Conservation (phyloP, 2,329 filamentous ascomycete genomes). For the Amesomyces nigricolor region DNA sequence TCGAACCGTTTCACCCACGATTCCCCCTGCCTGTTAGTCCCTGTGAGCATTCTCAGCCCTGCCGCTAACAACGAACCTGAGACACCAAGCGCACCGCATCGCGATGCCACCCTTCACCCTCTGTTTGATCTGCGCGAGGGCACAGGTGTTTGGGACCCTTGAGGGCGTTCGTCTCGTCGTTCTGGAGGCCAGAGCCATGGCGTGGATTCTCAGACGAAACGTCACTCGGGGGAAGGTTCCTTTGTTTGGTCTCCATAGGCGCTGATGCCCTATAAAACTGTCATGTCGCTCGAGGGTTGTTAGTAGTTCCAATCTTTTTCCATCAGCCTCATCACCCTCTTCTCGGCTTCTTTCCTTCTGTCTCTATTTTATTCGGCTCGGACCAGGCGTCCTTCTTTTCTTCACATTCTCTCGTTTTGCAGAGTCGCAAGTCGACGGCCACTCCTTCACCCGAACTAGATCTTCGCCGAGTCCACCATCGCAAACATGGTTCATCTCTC, state of each 20-base stretch:
- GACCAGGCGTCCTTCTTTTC: constrained; percentile 21
- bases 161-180: not conserved
- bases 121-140: constrained; percentile 10
- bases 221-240: not conserved
- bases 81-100: constrained; percentile 15
- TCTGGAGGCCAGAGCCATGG: not conserved
- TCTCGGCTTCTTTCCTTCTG: not conserved
- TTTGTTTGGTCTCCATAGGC: not conserved
- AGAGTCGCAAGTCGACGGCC: constrained; percentile 14
- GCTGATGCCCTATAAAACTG: not conserved
- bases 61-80: constrained; percentile 16
- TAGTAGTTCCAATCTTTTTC: not conserved
- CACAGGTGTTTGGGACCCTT: not conserved
- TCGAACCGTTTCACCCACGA: not conserved
- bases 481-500: constrained; percentile 25
- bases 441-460: not conserved
- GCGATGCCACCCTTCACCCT: not conserved
- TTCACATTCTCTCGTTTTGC: not conserved
- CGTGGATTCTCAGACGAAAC: not conserved
- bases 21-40: constrained; percentile 7
- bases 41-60: not conserved
- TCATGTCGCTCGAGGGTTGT: not conserved
- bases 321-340: not conserved
- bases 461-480: not conserved
- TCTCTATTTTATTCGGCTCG: not conserved